These are phyloP conservation scores for Mortierella alpina DNA, from an alignment of 192 early-diverging fungal genomes.

Conservation along the genomic window DNA sequence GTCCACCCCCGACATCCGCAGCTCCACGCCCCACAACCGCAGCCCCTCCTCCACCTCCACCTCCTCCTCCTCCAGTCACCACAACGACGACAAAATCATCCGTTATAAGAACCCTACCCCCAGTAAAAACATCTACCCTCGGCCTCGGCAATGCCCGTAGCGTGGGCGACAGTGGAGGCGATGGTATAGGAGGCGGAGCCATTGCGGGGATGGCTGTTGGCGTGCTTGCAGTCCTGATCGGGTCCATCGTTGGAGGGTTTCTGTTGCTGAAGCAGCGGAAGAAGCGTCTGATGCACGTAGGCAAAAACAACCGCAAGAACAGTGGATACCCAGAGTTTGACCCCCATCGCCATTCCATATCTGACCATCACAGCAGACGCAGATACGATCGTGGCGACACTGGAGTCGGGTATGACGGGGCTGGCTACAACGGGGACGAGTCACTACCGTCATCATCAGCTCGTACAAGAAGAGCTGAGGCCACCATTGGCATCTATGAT, in stretches of 20 bases:
- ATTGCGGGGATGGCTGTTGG: constrained; percentile 27
- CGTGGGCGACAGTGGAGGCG: background rate
- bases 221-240: constrained; percentile 16
- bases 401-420: constrained; percentile 1
- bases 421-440: constrained; percentile 1
- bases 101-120: background rate
- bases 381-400: constrained; percentile 5
- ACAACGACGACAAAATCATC: background rate
- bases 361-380: background rate
- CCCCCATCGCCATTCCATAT: background rate
- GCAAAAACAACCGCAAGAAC: constrained; percentile 14
- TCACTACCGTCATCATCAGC: background rate
- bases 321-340: constrained; percentile 41
- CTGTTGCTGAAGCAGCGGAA: constrained; percentile 39
- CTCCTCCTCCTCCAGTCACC: background rate
- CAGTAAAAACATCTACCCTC: background rate
- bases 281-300: constrained; percentile 39
- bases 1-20: no score
- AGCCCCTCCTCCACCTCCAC: background rate
- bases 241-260: constrained; percentile 34
- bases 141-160: background rate
- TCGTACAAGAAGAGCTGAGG: background rate
- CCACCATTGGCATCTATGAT: constrained; percentile 5
- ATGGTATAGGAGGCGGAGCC: constrained; percentile 21
- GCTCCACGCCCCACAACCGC: background rate